Evolutionary conservation across 139 green algal genomes (phyloP).

Genomic region (Diplosphaera chodatii): DNA sequence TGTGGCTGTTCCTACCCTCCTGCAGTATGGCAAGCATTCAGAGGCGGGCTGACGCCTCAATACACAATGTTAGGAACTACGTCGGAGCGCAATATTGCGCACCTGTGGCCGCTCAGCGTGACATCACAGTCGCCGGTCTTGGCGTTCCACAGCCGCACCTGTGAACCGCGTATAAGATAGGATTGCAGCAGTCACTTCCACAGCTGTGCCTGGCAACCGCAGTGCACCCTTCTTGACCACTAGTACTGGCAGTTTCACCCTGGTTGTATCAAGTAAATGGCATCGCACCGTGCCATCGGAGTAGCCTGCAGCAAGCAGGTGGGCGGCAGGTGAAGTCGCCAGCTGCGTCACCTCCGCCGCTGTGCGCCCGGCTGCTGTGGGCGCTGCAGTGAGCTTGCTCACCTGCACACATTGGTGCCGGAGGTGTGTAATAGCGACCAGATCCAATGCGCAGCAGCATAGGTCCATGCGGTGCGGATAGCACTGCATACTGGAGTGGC

Average conservation of each 20-base stretch:
- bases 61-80: background rate
- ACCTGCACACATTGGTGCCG: conserved; percentile 22
- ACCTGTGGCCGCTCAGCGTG: conserved; percentile 67
- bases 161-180: too few species aligned
- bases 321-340: conserved; percentile 31
- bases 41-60: background rate
- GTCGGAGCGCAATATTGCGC: too few species aligned
- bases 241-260: background rate
- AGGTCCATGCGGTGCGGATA: too few species aligned
- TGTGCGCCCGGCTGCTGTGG: conserved; percentile 28
- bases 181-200: too few species aligned
- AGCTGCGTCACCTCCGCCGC: conserved; percentile 69
- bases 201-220: background rate
- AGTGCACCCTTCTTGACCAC: background rate
- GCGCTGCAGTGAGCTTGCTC: conserved; percentile 26
- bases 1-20: too few species aligned
- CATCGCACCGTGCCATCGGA: conserved; percentile 60
- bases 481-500: too few species aligned
- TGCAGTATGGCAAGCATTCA: background rate
- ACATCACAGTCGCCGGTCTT: conserved; percentile 50
- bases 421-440: background rate
- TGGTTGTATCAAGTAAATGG: background rate
- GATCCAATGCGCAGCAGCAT: too few species aligned
- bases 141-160: conserved; percentile 83
- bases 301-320: conserved; percentile 69